These are phyloP conservation scores for Talaromyces funiculosus DNA, from an alignment of 2,329 filamentous ascomycete species.

Conservation along the genomic window DNA sequence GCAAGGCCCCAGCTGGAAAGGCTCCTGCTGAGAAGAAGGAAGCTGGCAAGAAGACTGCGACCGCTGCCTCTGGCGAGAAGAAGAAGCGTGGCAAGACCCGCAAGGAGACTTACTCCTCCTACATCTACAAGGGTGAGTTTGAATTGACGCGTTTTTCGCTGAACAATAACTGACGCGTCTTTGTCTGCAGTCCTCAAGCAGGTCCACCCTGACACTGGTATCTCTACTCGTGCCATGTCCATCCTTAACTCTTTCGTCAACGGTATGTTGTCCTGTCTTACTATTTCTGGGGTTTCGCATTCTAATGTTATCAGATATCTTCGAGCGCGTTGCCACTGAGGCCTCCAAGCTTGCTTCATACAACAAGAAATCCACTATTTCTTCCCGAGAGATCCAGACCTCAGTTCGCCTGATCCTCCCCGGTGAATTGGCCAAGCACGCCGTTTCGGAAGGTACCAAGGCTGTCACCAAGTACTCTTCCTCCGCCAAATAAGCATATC, in stretches of 20 bases:
- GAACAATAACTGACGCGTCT: conserved; percentile 34
- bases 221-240: conserved; percentile 99
- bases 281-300: not conserved
- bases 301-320: conserved; percentile 65
- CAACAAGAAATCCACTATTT: conserved; percentile 99
- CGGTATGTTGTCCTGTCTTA: conserved; percentile 53
- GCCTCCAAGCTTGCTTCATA: conserved; percentile 98
- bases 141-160: conserved; percentile 1
- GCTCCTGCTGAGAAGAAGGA: conserved; percentile 97
- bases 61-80: conserved; percentile 89
- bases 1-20: conserved; percentile 80
- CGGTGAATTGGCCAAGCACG: conserved; percentile 98
- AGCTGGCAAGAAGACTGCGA: conserved; percentile 94
- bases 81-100: conserved; percentile 99
- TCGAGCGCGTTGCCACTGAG: conserved; percentile 97
- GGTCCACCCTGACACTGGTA: conserved; percentile 99
- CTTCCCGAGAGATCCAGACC: conserved; percentile 98
- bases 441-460: conserved; percentile 99
- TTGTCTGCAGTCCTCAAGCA: conserved; percentile 81
- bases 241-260: conserved; percentile 99
- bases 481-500: conserved; percentile 88
- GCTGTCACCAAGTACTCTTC: conserved; percentile 99
- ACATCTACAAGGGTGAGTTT: conserved; percentile 94
- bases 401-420: conserved; percentile 96
- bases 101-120: conserved; percentile 99